Conservation (phyloP, 1,284 basidiomycete species). For the Papiliotrema laurentii region DNA sequence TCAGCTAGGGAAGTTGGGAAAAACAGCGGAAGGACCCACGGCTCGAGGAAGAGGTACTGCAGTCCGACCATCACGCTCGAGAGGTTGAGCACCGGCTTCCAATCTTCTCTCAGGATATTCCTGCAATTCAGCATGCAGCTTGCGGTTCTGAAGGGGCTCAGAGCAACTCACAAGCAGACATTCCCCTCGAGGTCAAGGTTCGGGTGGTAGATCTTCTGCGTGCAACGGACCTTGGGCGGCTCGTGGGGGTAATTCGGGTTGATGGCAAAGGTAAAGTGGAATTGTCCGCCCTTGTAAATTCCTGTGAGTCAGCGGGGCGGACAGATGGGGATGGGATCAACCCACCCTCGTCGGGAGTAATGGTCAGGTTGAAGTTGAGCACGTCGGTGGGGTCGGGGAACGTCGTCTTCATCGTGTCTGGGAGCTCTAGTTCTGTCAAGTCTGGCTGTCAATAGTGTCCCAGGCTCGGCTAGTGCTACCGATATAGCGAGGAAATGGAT, state of each 20-base stretch:
- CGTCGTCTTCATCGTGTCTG: slow-evolving; percentile 90
- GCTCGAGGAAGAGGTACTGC: slow-evolving; percentile 97
- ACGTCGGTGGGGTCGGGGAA: slow-evolving; percentile 88
- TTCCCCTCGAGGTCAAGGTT: slow-evolving; percentile 98
- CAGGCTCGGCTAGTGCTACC: too few species aligned
- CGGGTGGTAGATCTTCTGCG: slow-evolving; percentile 98
- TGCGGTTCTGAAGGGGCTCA: not conserved
- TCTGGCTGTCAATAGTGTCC: too few species aligned
- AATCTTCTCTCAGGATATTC: slow-evolving; percentile 98
- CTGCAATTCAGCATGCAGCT: slow-evolving; percentile 3
- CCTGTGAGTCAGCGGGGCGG: slow-evolving; percentile 55
- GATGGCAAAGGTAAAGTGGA: slow-evolving; percentile 91
- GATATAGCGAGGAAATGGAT: too few species aligned
- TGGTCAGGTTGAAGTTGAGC: slow-evolving; percentile 91
- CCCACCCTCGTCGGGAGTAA: slow-evolving; percentile 92
- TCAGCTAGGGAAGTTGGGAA: not conserved
- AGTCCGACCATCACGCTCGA: slow-evolving; percentile 97
- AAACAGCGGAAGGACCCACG: slow-evolving; percentile 43
- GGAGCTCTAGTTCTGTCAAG: slow-evolving; percentile 92
- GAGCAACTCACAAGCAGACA: slow-evolving; percentile 62
- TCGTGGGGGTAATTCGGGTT: slow-evolving; percentile 99
- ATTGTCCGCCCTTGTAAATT: slow-evolving; percentile 95
- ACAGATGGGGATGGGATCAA: not conserved
- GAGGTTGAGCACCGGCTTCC: slow-evolving; percentile 95
- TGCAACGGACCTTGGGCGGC: slow-evolving; percentile 97